Percentiles rank a stretch among this genome's conserved stretches.
These are phyloP conservation scores for Salix viminalis DNA, from an alignment of 345 rosid genomes.

Conservation along the genomic window DNA sequence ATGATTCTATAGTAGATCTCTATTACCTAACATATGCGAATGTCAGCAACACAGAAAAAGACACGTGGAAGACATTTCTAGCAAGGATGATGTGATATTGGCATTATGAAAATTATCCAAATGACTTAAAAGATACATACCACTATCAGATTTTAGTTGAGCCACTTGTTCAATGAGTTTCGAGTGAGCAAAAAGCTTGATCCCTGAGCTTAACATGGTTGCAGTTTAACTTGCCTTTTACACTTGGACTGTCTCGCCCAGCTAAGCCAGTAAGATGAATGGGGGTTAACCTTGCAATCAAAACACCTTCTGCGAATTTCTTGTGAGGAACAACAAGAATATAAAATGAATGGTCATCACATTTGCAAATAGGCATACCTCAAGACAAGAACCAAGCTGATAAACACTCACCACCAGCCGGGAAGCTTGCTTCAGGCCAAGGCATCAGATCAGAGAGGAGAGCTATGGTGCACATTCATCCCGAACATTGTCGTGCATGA, in stretches of 20 bases:
- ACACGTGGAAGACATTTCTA: background rate
- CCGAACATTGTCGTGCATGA: background rate
- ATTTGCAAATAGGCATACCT: background rate
- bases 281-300: background rate
- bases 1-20: background rate
- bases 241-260: background rate
- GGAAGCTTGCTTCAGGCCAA: background rate
- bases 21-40: background rate
- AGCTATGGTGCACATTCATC: constrained; percentile 5
- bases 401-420: background rate
- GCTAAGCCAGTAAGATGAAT: background rate
- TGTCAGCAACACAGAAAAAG: background rate
- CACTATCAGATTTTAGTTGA: background rate
- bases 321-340: background rate
- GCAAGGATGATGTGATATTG: background rate
- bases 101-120: background rate
- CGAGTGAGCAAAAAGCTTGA: background rate
- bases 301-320: background rate
- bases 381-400: background rate
- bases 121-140: background rate
- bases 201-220: background rate
- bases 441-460: background rate
- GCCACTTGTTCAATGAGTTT: background rate
- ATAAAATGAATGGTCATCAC: no score
- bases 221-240: background rate